phyloP scores from a whole-genome alignment of 1,284 basidiomycete species.

The Puccinia polysora region DNA sequence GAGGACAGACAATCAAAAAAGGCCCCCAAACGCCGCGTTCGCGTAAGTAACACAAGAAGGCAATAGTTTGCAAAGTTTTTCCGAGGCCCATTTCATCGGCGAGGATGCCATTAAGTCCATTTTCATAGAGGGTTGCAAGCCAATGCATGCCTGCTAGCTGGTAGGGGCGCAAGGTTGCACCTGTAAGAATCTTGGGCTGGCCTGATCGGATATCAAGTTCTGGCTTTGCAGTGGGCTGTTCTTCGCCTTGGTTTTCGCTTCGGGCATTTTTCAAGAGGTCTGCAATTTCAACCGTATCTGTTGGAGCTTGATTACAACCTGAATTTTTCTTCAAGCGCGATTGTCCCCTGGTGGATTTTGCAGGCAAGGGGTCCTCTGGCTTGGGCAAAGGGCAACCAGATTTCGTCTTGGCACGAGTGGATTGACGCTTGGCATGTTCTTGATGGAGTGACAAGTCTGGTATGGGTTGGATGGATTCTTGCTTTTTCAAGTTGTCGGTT shows the following conservation, averaged over 20 bases:
- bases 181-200: conserved; percentile 76
- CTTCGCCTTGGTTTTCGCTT: not conserved
- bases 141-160: conserved; percentile 93
- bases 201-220: conserved; percentile 48
- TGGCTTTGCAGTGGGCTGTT: not conserved
- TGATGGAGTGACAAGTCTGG: not conserved
- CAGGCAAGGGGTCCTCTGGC: not conserved
- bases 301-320: not conserved
- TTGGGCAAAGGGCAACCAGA: conserved; percentile 1
- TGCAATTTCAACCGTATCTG: conserved; percentile 12
- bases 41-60: conserved; percentile 82
- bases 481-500: conserved; percentile 5
- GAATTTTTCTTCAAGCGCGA: conserved; percentile 4
- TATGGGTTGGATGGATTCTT: not conserved
- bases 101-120: conserved; percentile 88
- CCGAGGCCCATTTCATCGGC: conserved; percentile 90
- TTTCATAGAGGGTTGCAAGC: conserved; percentile 89
- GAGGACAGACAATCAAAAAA: conserved; percentile 82
- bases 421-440: conserved; percentile 9
- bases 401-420: conserved; percentile 9
- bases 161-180: conserved; percentile 78
- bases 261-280: conserved; percentile 12
- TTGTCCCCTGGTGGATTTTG: not conserved
- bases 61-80: conserved; percentile 87
- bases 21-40: conserved; percentile 70